Evolutionary conservation across 805 yeast species (phyloP).

Genomic region (Scheffersomyces amazonensis): DNA sequence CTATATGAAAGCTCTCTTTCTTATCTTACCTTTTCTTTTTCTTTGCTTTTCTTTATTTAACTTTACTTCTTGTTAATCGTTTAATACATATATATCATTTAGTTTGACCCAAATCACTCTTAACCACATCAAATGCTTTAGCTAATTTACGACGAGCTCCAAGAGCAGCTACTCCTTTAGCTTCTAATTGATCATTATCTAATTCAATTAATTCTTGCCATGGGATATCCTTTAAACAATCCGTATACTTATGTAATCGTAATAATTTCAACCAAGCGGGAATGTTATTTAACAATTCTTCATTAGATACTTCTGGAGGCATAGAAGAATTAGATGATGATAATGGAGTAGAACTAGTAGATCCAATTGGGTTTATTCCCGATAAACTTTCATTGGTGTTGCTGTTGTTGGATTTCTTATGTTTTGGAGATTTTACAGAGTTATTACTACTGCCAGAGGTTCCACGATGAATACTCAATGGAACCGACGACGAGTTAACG

Average conservation of each 20-base stretch:
- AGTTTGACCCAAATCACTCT: conserved; percentile 17
- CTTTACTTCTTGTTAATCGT: no score
- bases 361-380: not conserved
- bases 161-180: conserved; percentile 84
- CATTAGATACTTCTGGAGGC: conserved; percentile 41
- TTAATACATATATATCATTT: no score
- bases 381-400: conserved; percentile 7
- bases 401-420: conserved; percentile 5
- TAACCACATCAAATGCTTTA: conserved; percentile 86
- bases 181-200: conserved; percentile 65
- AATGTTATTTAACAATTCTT: conserved; percentile 63
- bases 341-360: conserved; percentile 8
- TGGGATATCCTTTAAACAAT: conserved; percentile 64
- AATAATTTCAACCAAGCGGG: conserved; percentile 91
- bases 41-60: no score
- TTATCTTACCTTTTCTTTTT: not conserved
- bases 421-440: not conserved
- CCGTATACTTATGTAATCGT: conserved; percentile 92
- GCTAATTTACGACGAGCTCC: conserved; percentile 94
- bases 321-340: conserved; percentile 24
- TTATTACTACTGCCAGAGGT: conserved; percentile 1
- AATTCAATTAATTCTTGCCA: conserved; percentile 81
- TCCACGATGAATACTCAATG: conserved; percentile 19
- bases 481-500: conserved; percentile 36
- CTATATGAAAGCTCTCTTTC: not conserved